Percentiles rank a stretch among this genome's conserved stretches.
phyloP scores from a whole-genome alignment of 2,329 filamentous ascomycete genomes.

The Onygena corvina region DNA sequence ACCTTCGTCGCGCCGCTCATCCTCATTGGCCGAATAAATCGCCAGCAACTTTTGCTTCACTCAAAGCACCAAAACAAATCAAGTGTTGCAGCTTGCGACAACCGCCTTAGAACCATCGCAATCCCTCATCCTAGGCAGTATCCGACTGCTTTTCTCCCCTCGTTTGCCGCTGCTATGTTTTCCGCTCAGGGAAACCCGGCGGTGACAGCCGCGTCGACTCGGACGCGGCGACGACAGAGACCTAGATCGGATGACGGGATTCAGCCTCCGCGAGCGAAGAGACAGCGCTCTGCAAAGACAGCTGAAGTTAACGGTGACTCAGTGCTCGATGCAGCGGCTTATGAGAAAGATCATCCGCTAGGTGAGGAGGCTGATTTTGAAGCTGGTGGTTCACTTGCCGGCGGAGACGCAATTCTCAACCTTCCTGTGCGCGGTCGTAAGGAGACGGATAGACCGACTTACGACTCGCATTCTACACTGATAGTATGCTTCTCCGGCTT shows the following conservation, averaged over 20 bases:
- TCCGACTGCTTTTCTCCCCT: no score
- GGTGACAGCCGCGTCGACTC: constrained; percentile 12
- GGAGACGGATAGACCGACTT: neutral
- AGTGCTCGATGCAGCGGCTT: constrained; percentile 14
- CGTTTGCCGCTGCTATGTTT: neutral
- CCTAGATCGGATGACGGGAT: constrained; percentile 32
- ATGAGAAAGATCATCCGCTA: constrained; percentile 17
- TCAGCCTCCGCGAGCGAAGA: constrained; percentile 35
- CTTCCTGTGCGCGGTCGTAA: constrained; percentile 8
- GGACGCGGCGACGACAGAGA: constrained; percentile 29
- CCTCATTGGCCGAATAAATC: no score
- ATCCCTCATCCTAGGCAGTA: no score
- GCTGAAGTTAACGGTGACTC: constrained; percentile 8
- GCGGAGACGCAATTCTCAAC: constrained; percentile 9
- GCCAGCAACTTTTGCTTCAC: no score
- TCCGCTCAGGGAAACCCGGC: neutral
- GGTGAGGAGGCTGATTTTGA: neutral
- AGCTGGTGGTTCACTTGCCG: neutral
- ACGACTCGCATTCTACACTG: neutral
- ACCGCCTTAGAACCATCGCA: no score
- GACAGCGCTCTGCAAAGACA: constrained; percentile 32
- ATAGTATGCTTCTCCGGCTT: neutral
- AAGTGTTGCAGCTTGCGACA: no score
- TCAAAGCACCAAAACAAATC: no score
- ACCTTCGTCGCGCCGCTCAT: no score